phyloP scores from a whole-genome alignment of 2,329 filamentous ascomycete genomes.

The Davidsoniella virescens region DNA sequence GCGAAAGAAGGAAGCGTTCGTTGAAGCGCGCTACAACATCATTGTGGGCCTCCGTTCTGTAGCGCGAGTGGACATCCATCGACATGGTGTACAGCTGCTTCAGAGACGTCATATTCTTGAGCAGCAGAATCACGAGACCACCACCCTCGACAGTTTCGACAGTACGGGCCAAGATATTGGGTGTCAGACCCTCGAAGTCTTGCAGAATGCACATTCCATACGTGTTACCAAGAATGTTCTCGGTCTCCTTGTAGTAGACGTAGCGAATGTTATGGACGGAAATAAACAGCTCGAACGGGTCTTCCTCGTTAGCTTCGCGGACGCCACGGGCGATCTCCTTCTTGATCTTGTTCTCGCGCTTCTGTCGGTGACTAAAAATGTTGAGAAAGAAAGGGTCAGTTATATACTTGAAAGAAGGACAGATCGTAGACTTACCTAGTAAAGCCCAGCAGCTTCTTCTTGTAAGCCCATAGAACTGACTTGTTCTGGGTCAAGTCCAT shows the following conservation, averaged over 20 bases:
- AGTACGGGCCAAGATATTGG: constrained; percentile 86
- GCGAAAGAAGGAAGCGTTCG: constrained; percentile 86
- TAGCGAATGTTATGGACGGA: constrained; percentile 95
- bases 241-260: constrained; percentile 98
- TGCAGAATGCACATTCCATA: constrained; percentile 98
- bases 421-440: constrained; percentile 37
- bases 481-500: constrained; percentile 81
- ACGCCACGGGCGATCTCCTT: constrained; percentile 93
- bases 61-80: constrained; percentile 95
- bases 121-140: constrained; percentile 70
- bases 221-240: constrained; percentile 95
- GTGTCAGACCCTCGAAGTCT: constrained; percentile 93
- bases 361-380: constrained; percentile 64
- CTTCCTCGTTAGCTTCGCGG: constrained; percentile 78
- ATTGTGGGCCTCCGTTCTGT: constrained; percentile 87
- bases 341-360: constrained; percentile 96
- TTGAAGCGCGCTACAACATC: constrained; percentile 96
- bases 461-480: constrained; percentile 95
- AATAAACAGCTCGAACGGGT: constrained; percentile 94
- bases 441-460: constrained; percentile 90
- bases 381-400: not conserved
- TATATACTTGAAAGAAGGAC: not conserved
- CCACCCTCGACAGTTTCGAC: constrained; percentile 97
- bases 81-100: constrained; percentile 93
- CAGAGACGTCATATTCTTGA: constrained; percentile 93